phyloP scores from a whole-genome alignment of 2,329 filamentous ascomycete species.

The Boeremia exigua region DNA sequence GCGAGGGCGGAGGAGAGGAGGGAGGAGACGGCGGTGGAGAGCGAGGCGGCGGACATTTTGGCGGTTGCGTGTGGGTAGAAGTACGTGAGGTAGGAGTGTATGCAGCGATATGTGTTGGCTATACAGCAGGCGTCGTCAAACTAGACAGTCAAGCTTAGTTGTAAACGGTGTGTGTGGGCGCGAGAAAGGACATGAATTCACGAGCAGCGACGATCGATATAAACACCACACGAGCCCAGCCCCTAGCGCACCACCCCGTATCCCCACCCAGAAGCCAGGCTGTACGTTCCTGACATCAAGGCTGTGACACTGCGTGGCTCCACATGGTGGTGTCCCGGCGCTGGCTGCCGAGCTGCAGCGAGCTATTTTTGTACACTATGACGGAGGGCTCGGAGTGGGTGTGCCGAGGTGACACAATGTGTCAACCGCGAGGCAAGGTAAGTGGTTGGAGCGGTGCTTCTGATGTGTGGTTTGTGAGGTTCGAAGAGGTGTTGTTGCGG shows the following conservation, averaged over 20 bases:
- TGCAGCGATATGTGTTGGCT: neutral
- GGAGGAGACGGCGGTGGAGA: slow-evolving; percentile 10
- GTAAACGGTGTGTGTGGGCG: neutral
- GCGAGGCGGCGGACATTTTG: slow-evolving; percentile 22
- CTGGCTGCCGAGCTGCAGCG: slow-evolving; percentile 6
- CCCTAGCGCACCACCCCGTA: slow-evolving; percentile 9
- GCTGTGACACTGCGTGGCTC: slow-evolving; percentile 16
- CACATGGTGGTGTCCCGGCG: slow-evolving; percentile 13
- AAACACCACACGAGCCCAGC: neutral
- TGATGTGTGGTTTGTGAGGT: neutral
- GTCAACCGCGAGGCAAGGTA: neutral
- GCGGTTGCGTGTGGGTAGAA: neutral
- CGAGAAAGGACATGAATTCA: slow-evolving; percentile 5
- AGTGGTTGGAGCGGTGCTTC: neutral
- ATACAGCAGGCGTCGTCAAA: neutral
- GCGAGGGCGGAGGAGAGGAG: slow-evolving; percentile 25
- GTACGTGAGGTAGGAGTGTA: neutral
- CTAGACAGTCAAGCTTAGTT: neutral
- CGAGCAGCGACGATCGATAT: slow-evolving; percentile 8
- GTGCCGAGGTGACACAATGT: slow-evolving; percentile 16
- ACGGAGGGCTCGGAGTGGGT: slow-evolving; percentile 10
- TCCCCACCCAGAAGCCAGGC: neutral
- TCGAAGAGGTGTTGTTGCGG: neutral
- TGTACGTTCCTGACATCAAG: slow-evolving; percentile 8
- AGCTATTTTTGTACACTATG: slow-evolving; percentile 11